These are phyloP conservation scores for Xylaria flabelliformis DNA, from an alignment of 495 filamentous ascomycete species.

Conservation along the genomic window DNA sequence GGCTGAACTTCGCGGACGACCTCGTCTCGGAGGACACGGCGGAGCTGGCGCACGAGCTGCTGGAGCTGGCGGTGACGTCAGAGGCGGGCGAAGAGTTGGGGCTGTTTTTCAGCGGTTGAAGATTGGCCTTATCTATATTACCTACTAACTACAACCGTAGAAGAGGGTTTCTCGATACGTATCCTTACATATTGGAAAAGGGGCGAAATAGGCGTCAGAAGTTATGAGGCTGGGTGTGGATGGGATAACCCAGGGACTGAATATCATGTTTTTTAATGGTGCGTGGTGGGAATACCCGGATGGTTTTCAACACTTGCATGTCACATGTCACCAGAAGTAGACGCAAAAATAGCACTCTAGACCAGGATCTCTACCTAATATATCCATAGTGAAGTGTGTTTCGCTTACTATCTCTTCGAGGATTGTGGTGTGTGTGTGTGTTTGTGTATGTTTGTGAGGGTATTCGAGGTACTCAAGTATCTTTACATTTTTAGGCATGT, in stretches of 20 bases:
- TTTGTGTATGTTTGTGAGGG: too few relatives aligned
- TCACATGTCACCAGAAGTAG: background rate
- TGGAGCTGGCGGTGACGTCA: constrained; percentile 54
- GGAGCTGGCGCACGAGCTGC: constrained; percentile 54
- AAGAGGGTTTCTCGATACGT: too few relatives aligned
- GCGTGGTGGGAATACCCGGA: constrained; percentile 18
- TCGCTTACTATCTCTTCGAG: background rate
- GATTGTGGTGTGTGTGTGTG: background rate
- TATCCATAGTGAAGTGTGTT: background rate
- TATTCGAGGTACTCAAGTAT: background rate
- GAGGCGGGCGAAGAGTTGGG: constrained; percentile 52
- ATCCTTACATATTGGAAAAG: background rate
- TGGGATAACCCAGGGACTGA: background rate
- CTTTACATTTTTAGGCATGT: constrained; percentile 2
- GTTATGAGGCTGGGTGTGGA: background rate
- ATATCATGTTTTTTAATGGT: constrained; percentile 1
- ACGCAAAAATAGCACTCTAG: background rate
- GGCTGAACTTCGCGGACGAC: constrained; percentile 56
- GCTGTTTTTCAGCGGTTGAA: constrained; percentile 47
- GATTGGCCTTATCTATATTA: background rate
- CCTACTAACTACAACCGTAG: background rate
- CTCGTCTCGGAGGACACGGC: constrained; percentile 54
- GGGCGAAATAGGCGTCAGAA: background rate
- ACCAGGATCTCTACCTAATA: background rate
- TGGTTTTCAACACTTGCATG: background rate